These are phyloP conservation scores for Vicia sativa DNA, from an alignment of 306 rosid genomes.

Conservation along the genomic window DNA sequence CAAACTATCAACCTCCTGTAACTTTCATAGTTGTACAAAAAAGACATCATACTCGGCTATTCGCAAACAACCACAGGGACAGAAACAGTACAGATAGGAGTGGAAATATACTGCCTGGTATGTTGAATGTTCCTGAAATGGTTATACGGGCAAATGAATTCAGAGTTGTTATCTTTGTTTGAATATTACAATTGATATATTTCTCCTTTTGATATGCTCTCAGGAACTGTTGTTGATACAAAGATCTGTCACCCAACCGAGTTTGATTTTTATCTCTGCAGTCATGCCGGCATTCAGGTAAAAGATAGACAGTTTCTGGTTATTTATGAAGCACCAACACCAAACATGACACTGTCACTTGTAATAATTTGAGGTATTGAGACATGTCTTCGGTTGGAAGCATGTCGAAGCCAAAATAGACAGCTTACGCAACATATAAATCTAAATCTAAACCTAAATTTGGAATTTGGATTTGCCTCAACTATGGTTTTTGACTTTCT, in stretches of 20 bases:
- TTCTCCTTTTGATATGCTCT: conserved; percentile 4
- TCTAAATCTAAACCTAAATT: conserved; percentile 11
- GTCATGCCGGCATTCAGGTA: conserved; percentile 97
- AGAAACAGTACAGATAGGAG: conserved; percentile 77
- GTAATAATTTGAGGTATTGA: no score
- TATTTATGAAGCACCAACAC: neutral
- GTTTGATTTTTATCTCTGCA: conserved; percentile 91
- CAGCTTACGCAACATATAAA: neutral
- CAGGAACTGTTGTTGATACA: conserved; percentile 95
- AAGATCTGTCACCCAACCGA: conserved; percentile 95
- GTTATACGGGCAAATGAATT: neutral
- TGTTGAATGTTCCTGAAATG: neutral
- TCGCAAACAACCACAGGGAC: conserved; percentile 79
- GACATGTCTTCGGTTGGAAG: no score
- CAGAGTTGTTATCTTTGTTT: neutral
- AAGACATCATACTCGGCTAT: conserved; percentile 89
- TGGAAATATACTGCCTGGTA: conserved; percentile 95
- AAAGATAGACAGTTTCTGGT: neutral
- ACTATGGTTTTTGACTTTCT: conserved; percentile 16
- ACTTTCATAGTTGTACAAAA: conserved; percentile 93
- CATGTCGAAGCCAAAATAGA: no score
- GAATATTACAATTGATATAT: neutral
- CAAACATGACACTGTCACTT: neutral
- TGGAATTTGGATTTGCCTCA: no score
- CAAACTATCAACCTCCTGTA: conserved; percentile 93